Evolutionary conservation across 139 green algal species (phyloP), one percentile per base, ranked within the genome.

Genomic region (Picochlorum sp.): DNA sequence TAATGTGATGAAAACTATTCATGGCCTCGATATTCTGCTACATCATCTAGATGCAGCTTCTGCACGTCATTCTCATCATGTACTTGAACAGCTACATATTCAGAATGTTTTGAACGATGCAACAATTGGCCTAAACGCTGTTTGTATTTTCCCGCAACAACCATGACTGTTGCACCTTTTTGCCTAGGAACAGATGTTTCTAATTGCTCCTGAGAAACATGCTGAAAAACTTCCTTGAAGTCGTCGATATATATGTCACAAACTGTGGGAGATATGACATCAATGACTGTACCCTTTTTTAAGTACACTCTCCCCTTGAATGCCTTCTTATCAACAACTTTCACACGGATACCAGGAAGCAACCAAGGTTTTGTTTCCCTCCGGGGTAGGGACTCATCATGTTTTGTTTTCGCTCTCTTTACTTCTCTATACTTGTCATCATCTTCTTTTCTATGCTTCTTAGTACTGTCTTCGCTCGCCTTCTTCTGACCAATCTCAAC

Each of bases 111-210:
- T 57, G 68, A 77, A 62, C 52, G 59, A 62, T 78, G 72, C 26
- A 89, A 63, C 61, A 92, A 73, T 20, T 69, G 50, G 13, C 66
- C 86, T 56, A 61, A 68, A 38, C 70, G 13, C 16, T 87, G 86
- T 34, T 73, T 69, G 45, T 80, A 72, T 62, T 50, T 8, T 6
- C 87, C 87, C 3, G 23, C 44, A 45, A 95, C 67, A 30, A 95
- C 71, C 58, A 90, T 60, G 52, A 95, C 63, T 2, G 60, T 55
- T 0, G 70, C 68, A 34, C 87, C 86, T 31, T 81, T 63, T 2
- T 62, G 68, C 20, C 75, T 82, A 18, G 87, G 86, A 20, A 95
- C 74, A 45, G 90, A 82, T 13, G 87, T 95, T 77, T 95, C 87
- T 45, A 95, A 64, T 47, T 72, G 57, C 1, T 57, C 61, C 63